Conservation (phyloP, 75 land plant genomes). For the Pinus albicaulis region DNA sequence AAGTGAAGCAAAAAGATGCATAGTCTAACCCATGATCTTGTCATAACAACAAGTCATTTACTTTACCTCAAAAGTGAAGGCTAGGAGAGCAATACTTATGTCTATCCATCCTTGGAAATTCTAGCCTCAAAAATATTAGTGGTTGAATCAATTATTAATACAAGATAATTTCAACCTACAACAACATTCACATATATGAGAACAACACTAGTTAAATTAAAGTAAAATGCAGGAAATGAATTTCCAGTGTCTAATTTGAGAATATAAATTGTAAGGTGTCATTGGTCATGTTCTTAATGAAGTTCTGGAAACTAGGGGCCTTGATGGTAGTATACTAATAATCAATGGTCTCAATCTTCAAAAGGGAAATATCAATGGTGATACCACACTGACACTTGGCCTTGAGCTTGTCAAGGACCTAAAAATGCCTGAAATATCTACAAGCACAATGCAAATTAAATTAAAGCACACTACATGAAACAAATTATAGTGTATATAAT, state of each 20-base stretch:
- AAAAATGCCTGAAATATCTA: slow-evolving; percentile 20
- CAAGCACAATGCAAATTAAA: too few relatives aligned
- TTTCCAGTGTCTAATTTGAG: too few relatives aligned
- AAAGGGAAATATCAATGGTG: slow-evolving; percentile 28
- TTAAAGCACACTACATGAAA: too few relatives aligned
- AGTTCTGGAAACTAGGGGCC: slow-evolving; percentile 26
- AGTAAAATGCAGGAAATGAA: too few relatives aligned
- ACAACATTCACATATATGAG: too few relatives aligned
- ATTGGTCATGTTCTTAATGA: slow-evolving; percentile 46
- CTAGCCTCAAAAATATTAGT: slow-evolving; percentile 37
- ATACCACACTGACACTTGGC: slow-evolving; percentile 20
- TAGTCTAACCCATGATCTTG: slow-evolving; percentile 13
- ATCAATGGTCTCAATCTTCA: slow-evolving; percentile 38
- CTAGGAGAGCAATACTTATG: slow-evolving; percentile 33
- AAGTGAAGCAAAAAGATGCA: too few relatives aligned
- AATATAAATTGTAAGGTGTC: slow-evolving; percentile 9
- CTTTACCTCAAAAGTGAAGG: slow-evolving; percentile 40
- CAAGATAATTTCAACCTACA: slow-evolving; percentile 9
- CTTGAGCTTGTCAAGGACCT: slow-evolving; percentile 26
- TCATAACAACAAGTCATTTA: slow-evolving; percentile 33
- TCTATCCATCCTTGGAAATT: slow-evolving; percentile 43
- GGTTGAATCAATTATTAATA: slow-evolving; percentile 39
- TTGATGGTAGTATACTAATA: slow-evolving; percentile 38
- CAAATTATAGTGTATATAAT: too few relatives aligned
- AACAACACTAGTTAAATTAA: too few relatives aligned